A percentile compares a stretch with the other conserved stretches of the same genome.
Evolutionary conservation across 1,284 basidiomycete species (phyloP).

Genomic region (Pseudozyma sp.): DNA sequence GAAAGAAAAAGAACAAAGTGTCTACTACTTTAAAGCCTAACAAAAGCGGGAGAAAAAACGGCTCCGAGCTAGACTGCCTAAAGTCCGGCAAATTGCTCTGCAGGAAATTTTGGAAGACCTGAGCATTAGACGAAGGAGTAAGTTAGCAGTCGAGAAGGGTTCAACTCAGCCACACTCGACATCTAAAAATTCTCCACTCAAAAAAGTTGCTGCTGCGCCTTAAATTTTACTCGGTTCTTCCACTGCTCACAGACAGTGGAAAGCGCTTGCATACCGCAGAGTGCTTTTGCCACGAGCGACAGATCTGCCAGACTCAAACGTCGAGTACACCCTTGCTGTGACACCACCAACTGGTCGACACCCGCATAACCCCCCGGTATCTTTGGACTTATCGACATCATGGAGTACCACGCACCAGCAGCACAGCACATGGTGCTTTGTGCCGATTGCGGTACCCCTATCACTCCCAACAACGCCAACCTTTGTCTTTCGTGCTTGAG

Average conservation of each 20-base stretch:
- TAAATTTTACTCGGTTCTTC: conserved; percentile 11
- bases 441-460: conserved; percentile 80
- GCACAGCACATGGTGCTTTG: conserved; percentile 69
- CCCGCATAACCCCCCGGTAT: neutral
- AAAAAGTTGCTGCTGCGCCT: conserved; percentile 24
- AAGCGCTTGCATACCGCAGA: neutral
- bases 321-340: neutral
- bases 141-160: neutral
- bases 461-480: conserved; percentile 94
- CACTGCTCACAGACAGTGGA: neutral
- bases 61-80: neutral
- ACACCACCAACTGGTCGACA: conserved; percentile 1
- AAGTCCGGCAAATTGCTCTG: conserved; percentile 1
- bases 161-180: conserved; percentile 15
- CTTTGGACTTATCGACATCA: conserved; percentile 7
- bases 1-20: too few species aligned
- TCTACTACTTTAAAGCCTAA: too few species aligned
- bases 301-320: neutral
- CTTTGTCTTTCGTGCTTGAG: conserved; percentile 90
- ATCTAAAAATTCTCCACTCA: conserved; percentile 38
- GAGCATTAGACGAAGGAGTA: too few species aligned
- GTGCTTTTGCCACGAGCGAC: conserved; percentile 13
- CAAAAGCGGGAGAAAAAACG: conserved; percentile 2
- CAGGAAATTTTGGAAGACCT: neutral
- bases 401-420: conserved; percentile 63